These are phyloP conservation scores for Mentha longifolia DNA, from an alignment of 257 asterid genomes.

Conservation along the genomic window DNA sequence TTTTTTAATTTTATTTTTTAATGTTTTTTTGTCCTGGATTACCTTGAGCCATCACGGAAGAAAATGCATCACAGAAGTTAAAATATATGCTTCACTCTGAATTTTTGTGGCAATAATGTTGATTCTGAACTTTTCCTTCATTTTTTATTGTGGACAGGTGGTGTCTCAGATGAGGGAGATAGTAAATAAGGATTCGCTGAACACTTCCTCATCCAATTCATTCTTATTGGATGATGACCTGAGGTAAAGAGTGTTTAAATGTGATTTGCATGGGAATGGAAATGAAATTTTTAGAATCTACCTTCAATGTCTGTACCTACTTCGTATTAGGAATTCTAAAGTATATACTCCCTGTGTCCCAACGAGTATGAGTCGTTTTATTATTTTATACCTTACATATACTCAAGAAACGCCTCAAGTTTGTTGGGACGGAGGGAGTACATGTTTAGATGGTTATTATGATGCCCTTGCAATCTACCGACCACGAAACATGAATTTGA, in stretches of 20 bases:
- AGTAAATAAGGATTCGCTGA: slow-evolving; percentile 85
- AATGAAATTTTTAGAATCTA: slow-evolving; percentile 4
- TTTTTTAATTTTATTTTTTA: no score
- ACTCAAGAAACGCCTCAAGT: no score
- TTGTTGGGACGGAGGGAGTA: no score
- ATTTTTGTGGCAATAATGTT: neutral
- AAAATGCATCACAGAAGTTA: slow-evolving; percentile 9
- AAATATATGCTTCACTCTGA: slow-evolving; percentile 13
- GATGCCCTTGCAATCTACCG: neutral
- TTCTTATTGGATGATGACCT: slow-evolving; percentile 97
- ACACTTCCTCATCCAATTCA: slow-evolving; percentile 79
- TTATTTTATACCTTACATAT: no score
- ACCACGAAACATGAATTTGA: neutral
- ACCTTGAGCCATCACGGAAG: neutral
- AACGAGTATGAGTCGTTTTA: no score
- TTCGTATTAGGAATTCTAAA: neutral
- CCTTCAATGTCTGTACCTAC: neutral
- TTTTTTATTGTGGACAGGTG: slow-evolving; percentile 60
- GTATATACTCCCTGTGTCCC: no score
- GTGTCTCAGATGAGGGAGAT: slow-evolving; percentile 96
- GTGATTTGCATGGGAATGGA: neutral
- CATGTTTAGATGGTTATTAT: neutral
- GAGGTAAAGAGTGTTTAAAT: slow-evolving; percentile 54
- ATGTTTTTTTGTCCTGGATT: neutral
- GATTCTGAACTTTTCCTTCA: neutral